These are phyloP conservation scores for Aureobasidium sp. DNA, from an alignment of 2,329 filamentous ascomycete species.

Conservation along the genomic window DNA sequence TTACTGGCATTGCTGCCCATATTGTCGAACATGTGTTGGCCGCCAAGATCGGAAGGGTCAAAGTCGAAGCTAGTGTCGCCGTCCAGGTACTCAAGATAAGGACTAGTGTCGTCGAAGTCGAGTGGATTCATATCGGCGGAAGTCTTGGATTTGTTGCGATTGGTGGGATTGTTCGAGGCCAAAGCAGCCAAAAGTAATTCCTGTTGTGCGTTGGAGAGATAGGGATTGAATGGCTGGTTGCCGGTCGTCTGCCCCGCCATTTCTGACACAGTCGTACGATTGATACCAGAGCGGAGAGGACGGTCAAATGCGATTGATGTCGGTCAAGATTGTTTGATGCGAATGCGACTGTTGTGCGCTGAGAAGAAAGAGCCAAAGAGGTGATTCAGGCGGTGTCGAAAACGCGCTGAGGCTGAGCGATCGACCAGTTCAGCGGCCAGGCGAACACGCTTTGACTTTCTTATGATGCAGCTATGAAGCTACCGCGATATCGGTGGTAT, in stretches of 20 bases:
- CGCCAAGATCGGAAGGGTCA: conserved; percentile 50
- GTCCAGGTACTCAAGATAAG: conserved; percentile 77
- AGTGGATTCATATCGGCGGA: conserved; percentile 21
- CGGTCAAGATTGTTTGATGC: background rate
- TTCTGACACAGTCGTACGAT: conserved; percentile 10
- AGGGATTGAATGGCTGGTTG: conserved; percentile 29
- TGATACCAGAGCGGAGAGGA: conserved; percentile 5
- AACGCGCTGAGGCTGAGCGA: background rate
- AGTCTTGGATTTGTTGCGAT: conserved; percentile 2
- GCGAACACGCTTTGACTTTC: conserved; percentile 3
- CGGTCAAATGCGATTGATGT: background rate
- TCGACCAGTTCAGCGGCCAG: background rate
- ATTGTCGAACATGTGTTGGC: conserved; percentile 66
- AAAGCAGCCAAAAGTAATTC: conserved; percentile 42
- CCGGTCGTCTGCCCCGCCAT: conserved; percentile 16
- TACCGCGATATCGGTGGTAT: background rate
- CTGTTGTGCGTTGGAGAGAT: conserved; percentile 41
- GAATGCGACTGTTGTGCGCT: background rate
- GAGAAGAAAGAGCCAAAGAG: background rate
- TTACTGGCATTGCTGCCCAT: conserved; percentile 47
- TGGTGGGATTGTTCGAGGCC: conserved; percentile 35
- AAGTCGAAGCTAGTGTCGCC: conserved; percentile 70
- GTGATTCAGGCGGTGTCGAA: background rate
- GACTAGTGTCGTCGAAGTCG: conserved; percentile 44
- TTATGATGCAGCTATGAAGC: conserved; percentile 10